Evolutionary conservation across 208 protist genomes (phyloP).

Genomic region (Sergeia podlipaevii): DNA sequence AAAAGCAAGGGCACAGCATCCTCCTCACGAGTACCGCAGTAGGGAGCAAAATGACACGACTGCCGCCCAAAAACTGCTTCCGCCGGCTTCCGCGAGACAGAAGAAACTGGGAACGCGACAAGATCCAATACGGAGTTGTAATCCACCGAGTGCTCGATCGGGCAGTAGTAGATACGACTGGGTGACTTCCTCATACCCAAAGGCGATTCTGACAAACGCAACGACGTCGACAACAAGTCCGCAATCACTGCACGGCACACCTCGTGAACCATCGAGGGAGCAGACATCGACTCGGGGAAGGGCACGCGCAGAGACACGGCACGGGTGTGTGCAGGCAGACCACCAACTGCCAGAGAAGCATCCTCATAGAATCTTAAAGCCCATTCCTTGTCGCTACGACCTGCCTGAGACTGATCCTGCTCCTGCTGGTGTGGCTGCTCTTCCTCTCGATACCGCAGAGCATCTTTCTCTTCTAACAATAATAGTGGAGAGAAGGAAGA

Average conservation of each 20-base stretch:
- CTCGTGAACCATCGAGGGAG: constrained; percentile 11
- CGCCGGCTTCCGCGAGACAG: not conserved
- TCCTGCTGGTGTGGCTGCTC: no score
- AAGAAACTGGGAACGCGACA: constrained; percentile 20
- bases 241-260: constrained; percentile 12
- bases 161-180: constrained; percentile 58
- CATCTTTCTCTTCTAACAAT: no score
- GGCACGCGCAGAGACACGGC: constrained; percentile 8
- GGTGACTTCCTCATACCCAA: no score
- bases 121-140: constrained; percentile 47
- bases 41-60: not conserved
- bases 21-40: not conserved
- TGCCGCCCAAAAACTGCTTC: not conserved
- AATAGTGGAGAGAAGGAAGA: no score
- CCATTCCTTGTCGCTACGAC: no score
- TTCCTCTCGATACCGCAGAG: no score
- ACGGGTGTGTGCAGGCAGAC: constrained; percentile 11
- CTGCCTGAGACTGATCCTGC: no score
- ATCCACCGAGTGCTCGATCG: constrained; percentile 49
- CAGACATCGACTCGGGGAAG: not conserved
- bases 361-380: no score
- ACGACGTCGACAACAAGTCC: constrained; percentile 1
- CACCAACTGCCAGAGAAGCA: not conserved
- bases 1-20: constrained; percentile 21
- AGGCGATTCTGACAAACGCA: no score